These are phyloP conservation scores for Multifurca ochricompacta DNA, from an alignment of 768 basidiomycete species.

Conservation along the genomic window DNA sequence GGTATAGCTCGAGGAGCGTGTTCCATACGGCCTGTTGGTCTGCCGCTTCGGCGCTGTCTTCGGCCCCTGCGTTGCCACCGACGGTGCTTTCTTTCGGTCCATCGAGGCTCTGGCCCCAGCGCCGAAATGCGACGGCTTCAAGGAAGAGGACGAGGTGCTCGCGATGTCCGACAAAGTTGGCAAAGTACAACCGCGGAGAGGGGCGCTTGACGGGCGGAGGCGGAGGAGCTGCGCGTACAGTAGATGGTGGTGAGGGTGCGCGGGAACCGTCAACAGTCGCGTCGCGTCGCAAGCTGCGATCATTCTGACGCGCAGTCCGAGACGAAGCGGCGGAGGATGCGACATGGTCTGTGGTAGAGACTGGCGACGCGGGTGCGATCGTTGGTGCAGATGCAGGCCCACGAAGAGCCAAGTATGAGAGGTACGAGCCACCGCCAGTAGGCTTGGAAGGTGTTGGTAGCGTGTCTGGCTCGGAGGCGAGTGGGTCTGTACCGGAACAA, in stretches of 20 bases:
- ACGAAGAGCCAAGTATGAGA: conserved; percentile 74
- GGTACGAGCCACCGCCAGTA: conserved; percentile 49
- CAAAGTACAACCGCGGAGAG: conserved; percentile 82
- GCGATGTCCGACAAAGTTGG: conserved; percentile 89
- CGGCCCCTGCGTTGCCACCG: conserved; percentile 17
- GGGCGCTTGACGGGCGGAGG: conserved; percentile 41
- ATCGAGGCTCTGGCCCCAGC: conserved; percentile 74
- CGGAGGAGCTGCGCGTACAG: conserved; percentile 16
- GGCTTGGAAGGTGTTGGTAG: conserved; percentile 26
- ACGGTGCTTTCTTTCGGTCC: conserved; percentile 22
- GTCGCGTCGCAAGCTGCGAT: conserved; percentile 29
- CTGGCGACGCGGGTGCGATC: conserved; percentile 36
- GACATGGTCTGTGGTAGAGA: conserved; percentile 19
- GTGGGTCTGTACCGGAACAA: conserved; percentile 59
- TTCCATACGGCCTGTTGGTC: conserved; percentile 92
- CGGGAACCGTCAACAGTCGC: conserved; percentile 32
- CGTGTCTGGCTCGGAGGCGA: conserved; percentile 34
- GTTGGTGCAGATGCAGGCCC: conserved; percentile 37
- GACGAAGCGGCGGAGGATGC: conserved; percentile 15
- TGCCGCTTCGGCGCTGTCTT: conserved; percentile 32
- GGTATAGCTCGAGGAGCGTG: conserved; percentile 88
- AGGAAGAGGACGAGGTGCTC: conserved; percentile 79
- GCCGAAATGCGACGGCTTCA: conserved; percentile 69
- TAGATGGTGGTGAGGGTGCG: conserved; percentile 26
- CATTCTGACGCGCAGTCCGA: conserved; percentile 8